Evolutionary conservation across 2,329 filamentous ascomycete genomes (phyloP).

Genomic region (Cordyceps sp.): DNA sequence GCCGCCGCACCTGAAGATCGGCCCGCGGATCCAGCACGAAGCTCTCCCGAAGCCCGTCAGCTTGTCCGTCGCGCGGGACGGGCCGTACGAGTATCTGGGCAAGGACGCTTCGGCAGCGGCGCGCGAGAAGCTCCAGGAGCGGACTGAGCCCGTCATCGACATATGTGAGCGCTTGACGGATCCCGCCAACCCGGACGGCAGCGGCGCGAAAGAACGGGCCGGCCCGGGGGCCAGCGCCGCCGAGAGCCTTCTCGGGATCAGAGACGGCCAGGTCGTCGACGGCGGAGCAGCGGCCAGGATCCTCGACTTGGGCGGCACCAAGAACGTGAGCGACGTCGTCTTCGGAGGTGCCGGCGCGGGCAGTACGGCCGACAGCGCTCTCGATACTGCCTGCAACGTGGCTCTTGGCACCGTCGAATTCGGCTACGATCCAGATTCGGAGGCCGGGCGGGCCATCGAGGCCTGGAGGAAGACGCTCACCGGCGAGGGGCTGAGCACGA

Average conservation of each 20-base stretch:
- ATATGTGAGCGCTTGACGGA: not conserved
- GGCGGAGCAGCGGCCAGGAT: not conserved
- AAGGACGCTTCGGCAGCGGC: too few relatives aligned
- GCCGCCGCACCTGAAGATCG: not conserved
- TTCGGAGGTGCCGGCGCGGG: not conserved
- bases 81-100: too few relatives aligned
- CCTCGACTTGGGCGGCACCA: not conserved
- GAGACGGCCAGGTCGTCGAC: not conserved
- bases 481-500: not conserved
- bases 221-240: not conserved
- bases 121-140: too few relatives aligned
- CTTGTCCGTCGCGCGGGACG: too few relatives aligned
- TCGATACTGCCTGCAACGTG: not conserved
- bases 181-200: not conserved
- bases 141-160: not conserved
- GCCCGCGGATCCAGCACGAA: not conserved
- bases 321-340: not conserved
- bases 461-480: not conserved
- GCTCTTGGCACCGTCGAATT: not conserved
- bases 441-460: not conserved
- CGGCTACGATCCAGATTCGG: not conserved
- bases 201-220: not conserved
- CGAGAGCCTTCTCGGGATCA: not conserved
- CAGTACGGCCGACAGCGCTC: not conserved
- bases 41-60: not conserved